phyloP scores from a whole-genome alignment of 805 yeast species.

The Nakazawaea molendinolei region DNA sequence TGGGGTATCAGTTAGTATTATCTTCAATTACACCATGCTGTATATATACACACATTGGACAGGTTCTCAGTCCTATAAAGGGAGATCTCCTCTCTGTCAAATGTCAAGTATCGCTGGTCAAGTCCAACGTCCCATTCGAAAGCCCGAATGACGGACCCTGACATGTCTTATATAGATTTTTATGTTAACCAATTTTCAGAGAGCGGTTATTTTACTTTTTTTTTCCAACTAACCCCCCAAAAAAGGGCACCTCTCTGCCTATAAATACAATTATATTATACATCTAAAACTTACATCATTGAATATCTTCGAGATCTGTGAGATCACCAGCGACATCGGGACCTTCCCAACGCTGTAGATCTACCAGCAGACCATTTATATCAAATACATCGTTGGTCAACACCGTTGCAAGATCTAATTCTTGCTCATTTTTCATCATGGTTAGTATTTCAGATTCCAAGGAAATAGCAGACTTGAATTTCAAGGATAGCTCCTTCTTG shows the following conservation, averaged over 20 bases:
- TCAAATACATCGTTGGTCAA: constrained; percentile 9
- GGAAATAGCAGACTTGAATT: constrained; percentile 4
- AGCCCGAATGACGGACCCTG: constrained; percentile 56
- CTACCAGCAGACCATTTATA: too few species aligned
- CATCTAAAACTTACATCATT: too few species aligned
- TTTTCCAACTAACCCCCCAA: neutral
- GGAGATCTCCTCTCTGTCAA: constrained; percentile 75
- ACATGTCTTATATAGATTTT: constrained; percentile 37
- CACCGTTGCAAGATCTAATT: constrained; percentile 3
- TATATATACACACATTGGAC: constrained; percentile 14
- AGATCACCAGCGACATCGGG: too few species aligned
- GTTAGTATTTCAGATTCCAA: constrained; percentile 4
- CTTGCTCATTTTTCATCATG: neutral
- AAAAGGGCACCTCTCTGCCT: too few species aligned
- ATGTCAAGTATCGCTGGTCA: constrained; percentile 56
- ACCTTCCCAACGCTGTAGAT: too few species aligned
- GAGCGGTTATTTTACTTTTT: neutral
- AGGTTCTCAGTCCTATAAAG: constrained; percentile 49
- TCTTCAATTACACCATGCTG: neutral
- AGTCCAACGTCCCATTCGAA: constrained; percentile 51
- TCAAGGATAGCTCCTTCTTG: constrained; percentile 1
- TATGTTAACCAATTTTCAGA: neutral
- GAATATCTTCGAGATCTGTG: too few species aligned
- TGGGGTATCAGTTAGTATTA: constrained; percentile 8
- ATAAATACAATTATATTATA: too few species aligned